A percentile compares a stretch with the other conserved stretches of the same genome.
Conservation (phyloP, 768 basidiomycete species). For the Tylopilus vinaceipallidus region DNA sequence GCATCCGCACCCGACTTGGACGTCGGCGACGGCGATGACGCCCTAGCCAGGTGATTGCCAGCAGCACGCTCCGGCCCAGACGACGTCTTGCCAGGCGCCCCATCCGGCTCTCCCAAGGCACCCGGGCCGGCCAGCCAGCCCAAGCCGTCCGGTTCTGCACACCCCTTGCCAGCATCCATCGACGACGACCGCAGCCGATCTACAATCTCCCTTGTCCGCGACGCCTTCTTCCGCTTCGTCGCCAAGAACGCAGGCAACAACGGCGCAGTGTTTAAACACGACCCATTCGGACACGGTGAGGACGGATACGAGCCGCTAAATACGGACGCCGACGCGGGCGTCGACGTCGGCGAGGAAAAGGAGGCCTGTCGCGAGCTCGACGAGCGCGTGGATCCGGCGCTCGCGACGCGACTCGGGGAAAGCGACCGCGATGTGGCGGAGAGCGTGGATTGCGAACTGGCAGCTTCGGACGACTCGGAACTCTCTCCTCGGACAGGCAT, state of each 20-base stretch:
- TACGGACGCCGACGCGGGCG: conserved; percentile 7
- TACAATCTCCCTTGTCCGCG: conserved; percentile 31
- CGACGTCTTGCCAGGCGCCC: neutral
- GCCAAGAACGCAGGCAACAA: conserved; percentile 27
- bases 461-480: neutral
- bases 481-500: neutral
- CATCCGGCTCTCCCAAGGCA: conserved; percentile 6
- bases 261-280: conserved; percentile 9
- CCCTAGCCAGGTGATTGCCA: conserved; percentile 1
- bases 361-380: conserved; percentile 6
- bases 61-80: conserved; percentile 4
- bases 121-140: conserved; percentile 16
- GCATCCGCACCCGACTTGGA: conserved; percentile 1
- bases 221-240: conserved; percentile 26
- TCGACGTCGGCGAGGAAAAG: conserved; percentile 8
- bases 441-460: neutral
- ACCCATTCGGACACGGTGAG: conserved; percentile 1
- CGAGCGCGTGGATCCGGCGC: conserved; percentile 9
- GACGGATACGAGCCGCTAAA: conserved; percentile 8
- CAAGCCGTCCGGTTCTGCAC: conserved; percentile 4
- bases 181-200: conserved; percentile 28
- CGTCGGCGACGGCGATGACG: neutral
- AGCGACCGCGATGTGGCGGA: conserved; percentile 15
- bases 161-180: conserved; percentile 20
- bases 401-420: conserved; percentile 13